Evolutionary conservation across 177 flowering plant genomes (phyloP).

Genomic region (Tripterygium wilfordii): DNA sequence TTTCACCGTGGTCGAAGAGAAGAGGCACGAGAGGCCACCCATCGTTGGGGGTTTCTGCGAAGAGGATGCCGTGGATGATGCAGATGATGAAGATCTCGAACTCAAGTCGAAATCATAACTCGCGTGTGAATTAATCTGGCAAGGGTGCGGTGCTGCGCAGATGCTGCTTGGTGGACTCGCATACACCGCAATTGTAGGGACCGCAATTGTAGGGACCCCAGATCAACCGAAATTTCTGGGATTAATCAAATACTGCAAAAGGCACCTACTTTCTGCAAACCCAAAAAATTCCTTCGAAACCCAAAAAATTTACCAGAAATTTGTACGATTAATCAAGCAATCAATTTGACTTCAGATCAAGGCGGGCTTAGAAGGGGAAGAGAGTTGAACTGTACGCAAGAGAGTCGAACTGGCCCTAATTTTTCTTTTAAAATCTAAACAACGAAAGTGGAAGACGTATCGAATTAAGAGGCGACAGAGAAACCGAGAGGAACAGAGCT

Average conservation of each 20-base stretch:
- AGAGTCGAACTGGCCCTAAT: no score
- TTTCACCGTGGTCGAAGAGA: slow-evolving; percentile 46
- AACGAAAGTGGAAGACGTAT: slow-evolving; percentile 10
- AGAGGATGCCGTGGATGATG: slow-evolving; percentile 39
- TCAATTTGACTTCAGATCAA: no score
- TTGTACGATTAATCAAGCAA: no score
- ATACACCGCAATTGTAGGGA: slow-evolving; percentile 78
- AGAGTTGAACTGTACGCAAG: no score
- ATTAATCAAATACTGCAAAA: background rate
- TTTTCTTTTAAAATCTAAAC: background rate
- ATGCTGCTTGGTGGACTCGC: slow-evolving; percentile 79
- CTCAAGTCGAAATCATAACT: slow-evolving; percentile 57
- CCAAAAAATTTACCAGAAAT: slow-evolving; percentile 7
- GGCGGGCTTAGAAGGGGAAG: no score
- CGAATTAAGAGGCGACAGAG: slow-evolving; percentile 2
- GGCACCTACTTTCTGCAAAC: background rate
- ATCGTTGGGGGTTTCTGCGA: slow-evolving; percentile 41
- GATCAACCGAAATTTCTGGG: background rate
- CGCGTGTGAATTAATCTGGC: slow-evolving; percentile 51
- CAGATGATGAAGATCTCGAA: slow-evolving; percentile 44
- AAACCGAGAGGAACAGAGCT: background rate
- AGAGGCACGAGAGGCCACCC: slow-evolving; percentile 83
- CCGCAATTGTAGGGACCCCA: slow-evolving; percentile 64
- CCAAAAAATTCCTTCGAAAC: background rate
- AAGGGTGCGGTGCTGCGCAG: slow-evolving; percentile 59